Base-by-base conservation (phyloP, 2,329 filamentous ascomycete genomes). In the Alternaria conjuncta region DNA sequence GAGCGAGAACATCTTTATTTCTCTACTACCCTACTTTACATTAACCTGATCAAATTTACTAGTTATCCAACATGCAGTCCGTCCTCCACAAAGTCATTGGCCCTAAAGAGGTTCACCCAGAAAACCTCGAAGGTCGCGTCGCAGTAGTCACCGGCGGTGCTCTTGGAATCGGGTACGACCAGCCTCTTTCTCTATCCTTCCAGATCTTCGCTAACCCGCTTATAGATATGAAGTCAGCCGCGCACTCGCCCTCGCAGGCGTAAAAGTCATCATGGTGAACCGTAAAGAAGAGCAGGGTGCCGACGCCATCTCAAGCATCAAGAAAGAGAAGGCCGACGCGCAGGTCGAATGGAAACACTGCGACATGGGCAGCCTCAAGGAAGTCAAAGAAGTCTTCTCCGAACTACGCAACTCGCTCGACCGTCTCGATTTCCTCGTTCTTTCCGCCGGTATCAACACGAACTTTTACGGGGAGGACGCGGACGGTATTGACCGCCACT, bases 31-130 rank as follows among this genome's bases (percentile, higher is more conserved):
- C 12, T 30, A 30, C 28, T 13, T 30, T 6, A 6, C 28, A 30
- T 13, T 13, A 30, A 12, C 11, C 28, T 30, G 10, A 12, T 12
- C 5, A 28, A 2, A 28, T 28, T 28, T 28, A 28, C 15, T 49
- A 43, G 15, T 23, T 23, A 23, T 23, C 23, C 28, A 60, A 44
- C n/a, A 82, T 83, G 81, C 80, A 82, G 60, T 81, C 81, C 1
- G 65, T 77, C 23, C 75, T 82, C 13, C 74, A 80, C 30, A 78
- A 75, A 6, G 66, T 79, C 28, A 66, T 81, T 43, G 80, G 82
- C 80, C 81, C 0, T 5, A 77, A 75, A 18, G 66, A 80, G 10
- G 76, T 80, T 0, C 71, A 79, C 7, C 62, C 60, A n/a, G 53
- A 55, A 3, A 28, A 55, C 5, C 32, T 55, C 30, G 53, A 72